Percentiles rank a stretch among this genome's conserved stretches.
phyloP scores from a whole-genome alignment of 1,139 yeast genomes.

The Geotrichum phurueaensis region DNA sequence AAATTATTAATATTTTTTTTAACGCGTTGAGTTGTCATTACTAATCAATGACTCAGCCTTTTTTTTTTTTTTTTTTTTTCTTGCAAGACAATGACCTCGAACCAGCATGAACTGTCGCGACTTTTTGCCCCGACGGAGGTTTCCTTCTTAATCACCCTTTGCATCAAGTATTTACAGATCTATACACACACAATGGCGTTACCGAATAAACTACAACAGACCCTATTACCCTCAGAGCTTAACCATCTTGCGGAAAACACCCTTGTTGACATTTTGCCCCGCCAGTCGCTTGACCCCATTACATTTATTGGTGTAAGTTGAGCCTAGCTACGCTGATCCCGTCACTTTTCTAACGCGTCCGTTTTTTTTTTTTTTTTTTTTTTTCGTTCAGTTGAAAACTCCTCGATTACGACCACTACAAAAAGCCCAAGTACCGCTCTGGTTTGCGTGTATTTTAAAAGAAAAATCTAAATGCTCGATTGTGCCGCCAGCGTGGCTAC shows the following conservation, averaged over 20 bases:
- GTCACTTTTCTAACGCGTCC: background rate
- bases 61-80: too few relatives aligned
- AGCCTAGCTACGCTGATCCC: background rate
- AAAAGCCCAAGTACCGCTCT: slow-evolving; percentile 67
- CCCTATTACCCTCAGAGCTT: slow-evolving; percentile 71
- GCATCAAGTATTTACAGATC: background rate
- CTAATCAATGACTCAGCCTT: background rate
- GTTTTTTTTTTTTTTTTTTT: background rate
- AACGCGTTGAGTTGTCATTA: too few relatives aligned
- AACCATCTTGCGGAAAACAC: slow-evolving; percentile 84
- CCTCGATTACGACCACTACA: slow-evolving; percentile 64
- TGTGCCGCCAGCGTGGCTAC: slow-evolving; percentile 86
- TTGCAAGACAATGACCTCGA: background rate
- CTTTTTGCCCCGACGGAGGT: background rate
- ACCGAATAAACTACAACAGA: slow-evolving; percentile 50
- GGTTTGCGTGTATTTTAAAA: slow-evolving; percentile 81
- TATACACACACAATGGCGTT: slow-evolving; percentile 48
- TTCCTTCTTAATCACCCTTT: background rate
- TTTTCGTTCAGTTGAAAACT: slow-evolving; percentile 21
- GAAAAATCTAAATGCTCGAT: slow-evolving; percentile 82
- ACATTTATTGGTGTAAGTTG: slow-evolving; percentile 55
- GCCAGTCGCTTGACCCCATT: slow-evolving; percentile 59
- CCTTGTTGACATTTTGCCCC: slow-evolving; percentile 62
- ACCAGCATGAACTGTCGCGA: background rate
- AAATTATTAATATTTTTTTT: too few relatives aligned